Conservation (phyloP, 1,284 basidiomycete genomes). For the Inonotus obliquus region DNA sequence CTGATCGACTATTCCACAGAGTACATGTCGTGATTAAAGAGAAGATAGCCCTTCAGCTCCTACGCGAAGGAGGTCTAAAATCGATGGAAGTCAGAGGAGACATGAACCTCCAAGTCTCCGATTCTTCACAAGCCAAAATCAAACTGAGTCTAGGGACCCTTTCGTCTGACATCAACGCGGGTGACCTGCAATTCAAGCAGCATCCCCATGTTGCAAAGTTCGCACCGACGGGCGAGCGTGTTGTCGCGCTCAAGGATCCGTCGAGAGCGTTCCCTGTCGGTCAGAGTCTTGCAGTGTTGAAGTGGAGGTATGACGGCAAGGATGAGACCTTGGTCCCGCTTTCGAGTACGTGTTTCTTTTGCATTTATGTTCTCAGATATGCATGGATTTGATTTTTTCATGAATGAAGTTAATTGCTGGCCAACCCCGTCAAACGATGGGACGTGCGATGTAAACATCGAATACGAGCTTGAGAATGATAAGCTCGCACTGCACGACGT, state of each 20-base stretch:
- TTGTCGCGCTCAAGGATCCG: conserved; percentile 83
- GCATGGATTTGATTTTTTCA: background rate
- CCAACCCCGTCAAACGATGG: conserved; percentile 89
- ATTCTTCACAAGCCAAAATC: conserved; percentile 73
- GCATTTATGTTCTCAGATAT: conserved; percentile 1
- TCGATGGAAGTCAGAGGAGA: conserved; percentile 92
- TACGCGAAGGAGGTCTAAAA: conserved; percentile 88
- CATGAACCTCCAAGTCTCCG: conserved; percentile 87
- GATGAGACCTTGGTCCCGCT: conserved; percentile 92
- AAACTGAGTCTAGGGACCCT: conserved; percentile 64
- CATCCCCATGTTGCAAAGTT: conserved; percentile 95
- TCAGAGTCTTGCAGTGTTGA: conserved; percentile 83
- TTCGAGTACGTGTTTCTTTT: conserved; percentile 59
- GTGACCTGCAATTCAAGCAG: conserved; percentile 88
- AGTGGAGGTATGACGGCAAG: conserved; percentile 88
- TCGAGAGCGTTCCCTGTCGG: conserved; percentile 84
- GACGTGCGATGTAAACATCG: conserved; percentile 90
- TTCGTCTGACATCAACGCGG: conserved; percentile 46
- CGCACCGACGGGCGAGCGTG: conserved; percentile 58
- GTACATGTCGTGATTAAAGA: conserved; percentile 88
- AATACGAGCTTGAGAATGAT: conserved; percentile 92
- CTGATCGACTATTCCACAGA: conserved; percentile 37
- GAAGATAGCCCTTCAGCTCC: conserved; percentile 72
- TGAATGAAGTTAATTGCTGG: conserved; percentile 91
- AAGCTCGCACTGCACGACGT: conserved; percentile 79